A percentile compares a stretch with the other conserved stretches of the same genome.
Conservation (phyloP, 768 basidiomycete genomes). For the Hirschioporus abietinus region DNA sequence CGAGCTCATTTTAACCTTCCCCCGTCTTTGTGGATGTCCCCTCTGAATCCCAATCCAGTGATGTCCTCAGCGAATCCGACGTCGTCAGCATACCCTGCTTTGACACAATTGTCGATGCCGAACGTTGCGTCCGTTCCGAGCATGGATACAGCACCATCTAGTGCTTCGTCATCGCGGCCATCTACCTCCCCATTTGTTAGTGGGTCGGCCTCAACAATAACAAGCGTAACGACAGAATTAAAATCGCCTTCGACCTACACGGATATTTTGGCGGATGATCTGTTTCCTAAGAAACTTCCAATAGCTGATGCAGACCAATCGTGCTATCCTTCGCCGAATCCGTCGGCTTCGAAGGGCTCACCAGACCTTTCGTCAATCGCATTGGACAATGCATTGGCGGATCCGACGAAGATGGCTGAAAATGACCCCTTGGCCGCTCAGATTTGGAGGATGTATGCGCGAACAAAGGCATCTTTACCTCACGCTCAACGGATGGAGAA, state of each 20-base stretch:
- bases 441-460: slow-evolving; percentile 95
- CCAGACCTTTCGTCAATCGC: slow-evolving; percentile 52
- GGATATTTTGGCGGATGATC: slow-evolving; percentile 66
- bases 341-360: slow-evolving; percentile 46
- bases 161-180: slow-evolving; percentile 20
- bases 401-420: slow-evolving; percentile 64
- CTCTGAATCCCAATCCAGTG: slow-evolving; percentile 44
- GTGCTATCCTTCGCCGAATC: slow-evolving; percentile 53
- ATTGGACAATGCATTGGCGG: slow-evolving; percentile 37
- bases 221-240: slow-evolving; percentile 23
- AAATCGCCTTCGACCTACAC: slow-evolving; percentile 50
- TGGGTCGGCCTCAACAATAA: slow-evolving; percentile 21
- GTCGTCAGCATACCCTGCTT: slow-evolving; percentile 28
- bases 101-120: slow-evolving; percentile 18
- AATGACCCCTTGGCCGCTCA: slow-evolving; percentile 93
- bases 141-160: slow-evolving; percentile 10
- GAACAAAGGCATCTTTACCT: slow-evolving; percentile 82
- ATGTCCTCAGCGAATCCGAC: slow-evolving; percentile 27
- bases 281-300: slow-evolving; percentile 35
- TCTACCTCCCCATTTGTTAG: slow-evolving; percentile 23
- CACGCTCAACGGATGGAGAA: slow-evolving; percentile 98
- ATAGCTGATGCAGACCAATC: not conserved
- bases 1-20: slow-evolving; percentile 53
- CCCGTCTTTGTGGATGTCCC: slow-evolving; percentile 84
- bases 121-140: slow-evolving; percentile 16